Conservation (phyloP, 257 asterid genomes). For the Nicotiana benthamiana region DNA sequence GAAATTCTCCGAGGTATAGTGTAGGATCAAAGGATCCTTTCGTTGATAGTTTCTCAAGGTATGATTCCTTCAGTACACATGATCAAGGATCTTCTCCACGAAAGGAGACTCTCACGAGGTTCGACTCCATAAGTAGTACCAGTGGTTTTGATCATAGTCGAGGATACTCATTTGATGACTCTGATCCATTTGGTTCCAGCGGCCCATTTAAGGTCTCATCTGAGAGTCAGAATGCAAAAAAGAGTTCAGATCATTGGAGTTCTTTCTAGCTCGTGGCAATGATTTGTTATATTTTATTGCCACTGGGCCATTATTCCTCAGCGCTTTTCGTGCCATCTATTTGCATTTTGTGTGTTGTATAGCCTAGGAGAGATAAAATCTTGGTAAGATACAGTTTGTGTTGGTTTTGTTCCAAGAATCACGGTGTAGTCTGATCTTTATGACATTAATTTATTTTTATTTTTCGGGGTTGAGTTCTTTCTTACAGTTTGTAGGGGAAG, state of each 20-base stretch:
- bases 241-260: slow-evolving; percentile 38
- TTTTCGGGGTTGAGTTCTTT: too few species aligned
- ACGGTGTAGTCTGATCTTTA: not conserved
- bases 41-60: slow-evolving; percentile 67
- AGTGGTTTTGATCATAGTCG: slow-evolving; percentile 52
- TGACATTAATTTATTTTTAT: too few species aligned
- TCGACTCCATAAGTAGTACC: slow-evolving; percentile 74
- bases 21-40: slow-evolving; percentile 52
- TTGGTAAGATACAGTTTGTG: not conserved
- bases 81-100: slow-evolving; percentile 51
- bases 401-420: slow-evolving; percentile 1
- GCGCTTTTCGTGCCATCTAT: too few species aligned
- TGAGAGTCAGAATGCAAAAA: slow-evolving; percentile 40
- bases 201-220: slow-evolving; percentile 90
- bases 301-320: too few species aligned
- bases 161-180: slow-evolving; percentile 71
- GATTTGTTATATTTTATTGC: not conserved
- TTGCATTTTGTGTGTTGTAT: slow-evolving; percentile 5
- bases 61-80: slow-evolving; percentile 57
- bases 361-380: not conserved
- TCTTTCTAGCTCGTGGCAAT: slow-evolving; percentile 23
- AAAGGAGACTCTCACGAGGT: slow-evolving; percentile 53
- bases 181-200: slow-evolving; percentile 80
- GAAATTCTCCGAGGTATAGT: slow-evolving; percentile 59
- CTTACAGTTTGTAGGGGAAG: not conserved